Evolutionary conservation across 805 yeast species (phyloP).

Genomic region (Metschnikowia arizonensis): DNA sequence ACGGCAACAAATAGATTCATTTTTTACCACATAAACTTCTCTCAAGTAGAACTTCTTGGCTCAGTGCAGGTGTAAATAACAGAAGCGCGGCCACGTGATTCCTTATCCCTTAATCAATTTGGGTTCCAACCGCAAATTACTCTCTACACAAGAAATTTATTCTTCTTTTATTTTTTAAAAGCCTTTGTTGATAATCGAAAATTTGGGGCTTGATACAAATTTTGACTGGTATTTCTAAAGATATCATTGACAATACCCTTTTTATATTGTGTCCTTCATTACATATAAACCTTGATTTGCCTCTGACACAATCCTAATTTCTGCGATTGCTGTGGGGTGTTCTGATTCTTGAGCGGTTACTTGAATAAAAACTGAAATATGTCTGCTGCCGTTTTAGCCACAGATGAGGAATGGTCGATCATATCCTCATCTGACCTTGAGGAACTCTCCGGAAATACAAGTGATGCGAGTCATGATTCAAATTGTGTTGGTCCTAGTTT

Average conservation of each 20-base stretch:
- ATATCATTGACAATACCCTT: not conserved
- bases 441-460: slow-evolving; percentile 21
- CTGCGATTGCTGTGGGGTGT: not conserved
- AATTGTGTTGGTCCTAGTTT: not conserved
- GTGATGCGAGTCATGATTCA: not conserved
- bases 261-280: not conserved
- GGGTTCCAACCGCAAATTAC: slow-evolving; percentile 5
- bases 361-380: not conserved
- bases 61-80: not conserved
- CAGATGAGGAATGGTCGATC: slow-evolving; percentile 45
- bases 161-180: not conserved
- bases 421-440: slow-evolving; percentile 41
- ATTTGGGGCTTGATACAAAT: not conserved
- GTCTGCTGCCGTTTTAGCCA: slow-evolving; percentile 6
- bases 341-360: not conserved
- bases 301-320: not conserved
- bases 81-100: slow-evolving; percentile 1
- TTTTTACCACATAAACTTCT: not conserved
- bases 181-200: not conserved
- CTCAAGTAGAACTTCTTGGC: not conserved
- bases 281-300: not conserved
- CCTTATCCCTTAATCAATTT: not conserved
- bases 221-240: not conserved
- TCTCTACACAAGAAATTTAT: not conserved
- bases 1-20: not conserved